Conservation (phyloP, 208 protist species). For the Dictyostelium gargantuum region DNA sequence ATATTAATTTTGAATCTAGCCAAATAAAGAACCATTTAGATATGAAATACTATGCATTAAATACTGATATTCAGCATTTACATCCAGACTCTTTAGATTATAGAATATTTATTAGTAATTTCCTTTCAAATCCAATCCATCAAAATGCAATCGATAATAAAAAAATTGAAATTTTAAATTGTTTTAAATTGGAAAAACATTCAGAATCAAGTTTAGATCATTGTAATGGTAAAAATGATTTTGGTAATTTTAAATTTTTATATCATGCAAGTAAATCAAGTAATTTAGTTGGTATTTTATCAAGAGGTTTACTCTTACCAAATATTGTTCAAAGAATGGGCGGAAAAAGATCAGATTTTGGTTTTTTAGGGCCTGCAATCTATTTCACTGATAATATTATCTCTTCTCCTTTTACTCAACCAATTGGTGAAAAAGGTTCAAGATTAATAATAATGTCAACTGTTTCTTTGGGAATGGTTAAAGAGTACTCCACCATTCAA, state of each 20-base stretch:
- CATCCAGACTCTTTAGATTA: background rate
- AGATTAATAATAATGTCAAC: background rate
- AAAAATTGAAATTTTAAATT: slow-evolving; percentile 7
- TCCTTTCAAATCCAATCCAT: background rate
- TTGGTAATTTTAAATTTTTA: slow-evolving; percentile 15
- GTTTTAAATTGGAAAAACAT: background rate
- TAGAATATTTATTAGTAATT: background rate
- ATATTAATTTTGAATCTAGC: background rate
- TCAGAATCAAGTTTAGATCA: background rate
- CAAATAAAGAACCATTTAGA: slow-evolving; percentile 16
- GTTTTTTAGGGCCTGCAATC: slow-evolving; percentile 53
- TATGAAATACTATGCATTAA: slow-evolving; percentile 64
- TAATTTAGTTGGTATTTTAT: slow-evolving; percentile 63
- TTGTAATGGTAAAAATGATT: background rate
- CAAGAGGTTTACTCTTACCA: slow-evolving; percentile 46
- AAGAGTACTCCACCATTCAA: background rate
- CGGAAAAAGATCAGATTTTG: slow-evolving; percentile 49
- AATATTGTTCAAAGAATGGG: slow-evolving; percentile 15
- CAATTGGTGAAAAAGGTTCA: background rate
- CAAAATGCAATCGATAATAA: background rate
- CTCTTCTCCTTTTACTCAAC: background rate
- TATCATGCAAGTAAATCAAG: slow-evolving; percentile 55
- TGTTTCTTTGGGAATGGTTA: slow-evolving; percentile 48
- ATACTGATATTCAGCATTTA: slow-evolving; percentile 23
- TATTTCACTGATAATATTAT: slow-evolving; percentile 53